Evolutionary conservation across 2,329 filamentous ascomycete genomes (phyloP), one percentile per base, ranked within the genome.

Genomic region (Cladophialophora chaetospira): DNA sequence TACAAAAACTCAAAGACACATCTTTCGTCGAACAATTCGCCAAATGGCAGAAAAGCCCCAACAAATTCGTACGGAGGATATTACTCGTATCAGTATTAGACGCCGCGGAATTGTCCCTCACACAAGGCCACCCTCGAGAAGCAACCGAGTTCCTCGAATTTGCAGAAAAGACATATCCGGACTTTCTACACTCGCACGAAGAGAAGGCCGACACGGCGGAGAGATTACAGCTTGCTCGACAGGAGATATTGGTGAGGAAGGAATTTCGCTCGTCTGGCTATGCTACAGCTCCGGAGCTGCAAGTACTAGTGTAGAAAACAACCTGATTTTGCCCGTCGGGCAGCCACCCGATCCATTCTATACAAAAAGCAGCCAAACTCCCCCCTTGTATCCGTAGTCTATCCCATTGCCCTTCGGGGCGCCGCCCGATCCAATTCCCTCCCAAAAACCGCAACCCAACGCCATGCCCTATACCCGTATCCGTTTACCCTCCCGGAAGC

Each of bases 101-200:
- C 46, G 73, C 69, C 5, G 68, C 76, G n/a, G 69, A 70, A 25
- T 51, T 76, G 19, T 65, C 72, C 38, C 63, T 72, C 23, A 68
- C 73, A 13, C 68, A 68, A 51, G 67, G 68, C 15, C 49, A 53
- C 3, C 35, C 44, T 6, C 10, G 11, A 2, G 45, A 63, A 44
- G 62, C 63, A 9, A 47, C 45, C 21, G 49, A 61, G 19, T 47
- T 65, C 35, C 54, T 65, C 38, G 57, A 65, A 19, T 61, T 61
- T 44, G 62, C 60, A 9, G 58, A 63, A 36, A 47, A 38, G n/a
- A 48, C 60, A 23, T 64, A 59, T 40, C 60, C 63, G 4, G 60
- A 65, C 23, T 58, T 62, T 23, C 28, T 63, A 5, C 46, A 47
- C 10, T 29, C 40, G 1, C 40, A 51, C 11, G 52, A 58, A 44